phyloP scores from a whole-genome alignment of 805 yeast genomes.

The Nakazawaea anatomiae region DNA sequence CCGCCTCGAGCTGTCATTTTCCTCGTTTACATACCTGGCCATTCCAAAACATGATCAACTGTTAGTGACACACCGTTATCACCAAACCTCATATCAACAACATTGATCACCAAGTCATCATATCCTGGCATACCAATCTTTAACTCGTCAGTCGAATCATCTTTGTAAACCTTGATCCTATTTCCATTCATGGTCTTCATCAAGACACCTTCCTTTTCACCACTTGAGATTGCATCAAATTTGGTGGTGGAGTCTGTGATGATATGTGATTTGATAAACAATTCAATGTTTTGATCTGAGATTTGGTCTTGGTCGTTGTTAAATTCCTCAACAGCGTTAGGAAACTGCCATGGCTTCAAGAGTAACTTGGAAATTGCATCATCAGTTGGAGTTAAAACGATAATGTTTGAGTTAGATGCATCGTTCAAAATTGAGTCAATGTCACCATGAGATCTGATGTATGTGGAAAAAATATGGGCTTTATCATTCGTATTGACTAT shows the following conservation, averaged over 20 bases:
- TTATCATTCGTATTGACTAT: neutral
- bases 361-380: slow-evolving; percentile 46
- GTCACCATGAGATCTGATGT: neutral
- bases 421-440: neutral
- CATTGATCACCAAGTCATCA: slow-evolving; percentile 21
- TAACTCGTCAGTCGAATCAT: slow-evolving; percentile 24
- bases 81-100: slow-evolving; percentile 28
- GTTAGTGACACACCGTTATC: slow-evolving; percentile 42
- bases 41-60: slow-evolving; percentile 28
- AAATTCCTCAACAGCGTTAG: slow-evolving; percentile 38
- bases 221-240: slow-evolving; percentile 2
- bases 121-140: slow-evolving; percentile 25
- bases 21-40: slow-evolving; percentile 22
- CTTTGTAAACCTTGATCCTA: slow-evolving; percentile 27
- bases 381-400: slow-evolving; percentile 72
- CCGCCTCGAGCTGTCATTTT: neutral
- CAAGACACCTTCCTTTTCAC: slow-evolving; percentile 18
- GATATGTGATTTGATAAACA: slow-evolving; percentile 61
- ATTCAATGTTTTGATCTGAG: slow-evolving; percentile 44
- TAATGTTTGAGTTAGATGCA: slow-evolving; percentile 14
- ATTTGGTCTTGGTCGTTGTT: slow-evolving; percentile 41
- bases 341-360: slow-evolving; percentile 81
- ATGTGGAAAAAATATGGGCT: neutral
- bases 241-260: slow-evolving; percentile 23
- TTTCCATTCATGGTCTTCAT: slow-evolving; percentile 28